Base-by-base conservation (phyloP, 768 basidiomycete genomes). In the Brasilioporus rufonigricans region DNA sequence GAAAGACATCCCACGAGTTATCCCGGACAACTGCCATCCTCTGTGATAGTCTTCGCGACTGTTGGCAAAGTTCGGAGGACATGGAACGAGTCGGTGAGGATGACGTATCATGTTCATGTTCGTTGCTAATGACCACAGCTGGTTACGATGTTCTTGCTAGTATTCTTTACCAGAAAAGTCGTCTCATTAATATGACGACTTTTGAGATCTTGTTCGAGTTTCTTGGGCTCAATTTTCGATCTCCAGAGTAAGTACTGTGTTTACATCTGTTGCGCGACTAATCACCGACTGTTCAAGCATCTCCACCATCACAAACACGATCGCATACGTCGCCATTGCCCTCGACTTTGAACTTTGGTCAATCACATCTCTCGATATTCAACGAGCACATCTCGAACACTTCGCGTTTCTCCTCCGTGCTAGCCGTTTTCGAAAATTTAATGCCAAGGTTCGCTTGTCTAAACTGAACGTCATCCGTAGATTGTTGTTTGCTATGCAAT, bases 341-440 rank as follows among this genome's bases (percentile, higher is more conserved):
- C 81, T 98, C 1, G 93, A 96, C 62, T 91, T 98, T 58, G 87
- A 92, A 48, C 82, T 97, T 12, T 98, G 95, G 95, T 84, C 89
- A 0, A 79, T 74, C 31, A 84, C 89, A 0, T 77, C 77, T 4
- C 65, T 74, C 18, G 89, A 91, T 46, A 84, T 97, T n/a, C 90
- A 92, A 62, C 78, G 77, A 5, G 80, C 84, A 13, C 87, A 93
- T 61, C 75, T 95, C 0, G 86, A 89, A 45, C 93, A 96, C 65
- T 94, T 96, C 65, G 70, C 79, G 7, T 88, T 83, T 14, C 80
- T 97, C 18, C 68, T 96, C 16, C 73, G 81, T 48, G 77, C 80
- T 2, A 94, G 91, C 60, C 82, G 84, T 52, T 87, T 87, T 67
- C 80, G 80, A 52, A 78, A 79, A 33, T 97, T 93, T 76, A 97